These are phyloP conservation scores for Radiomyces spectabilis DNA, from an alignment of 192 early-diverging fungal species.

Conservation along the genomic window DNA sequence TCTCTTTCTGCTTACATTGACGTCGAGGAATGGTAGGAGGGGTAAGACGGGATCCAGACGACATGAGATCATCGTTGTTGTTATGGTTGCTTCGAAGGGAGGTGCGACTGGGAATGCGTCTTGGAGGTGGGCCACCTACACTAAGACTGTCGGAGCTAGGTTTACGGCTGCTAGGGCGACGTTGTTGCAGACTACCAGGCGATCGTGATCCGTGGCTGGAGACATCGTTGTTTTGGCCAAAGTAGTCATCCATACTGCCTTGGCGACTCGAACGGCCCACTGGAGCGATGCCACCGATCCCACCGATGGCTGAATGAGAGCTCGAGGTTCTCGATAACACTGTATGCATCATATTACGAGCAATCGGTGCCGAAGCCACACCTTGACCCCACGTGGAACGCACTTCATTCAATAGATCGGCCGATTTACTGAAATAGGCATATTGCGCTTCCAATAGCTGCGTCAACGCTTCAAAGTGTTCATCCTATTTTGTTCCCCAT, in stretches of 20 bases:
- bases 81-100: no score
- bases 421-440: constrained; percentile 11
- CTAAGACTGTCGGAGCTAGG: no score
- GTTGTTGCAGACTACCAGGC: no score
- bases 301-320: background rate
- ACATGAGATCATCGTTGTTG: no score
- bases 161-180: no score
- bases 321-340: no score
- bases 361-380: background rate
- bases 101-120: no score
- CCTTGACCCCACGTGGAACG: no score
- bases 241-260: background rate
- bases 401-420: constrained; percentile 3
- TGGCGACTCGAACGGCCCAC: background rate
- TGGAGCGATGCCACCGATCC: background rate
- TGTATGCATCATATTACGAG: background rate
- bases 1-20: background rate
- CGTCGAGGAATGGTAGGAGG: background rate
- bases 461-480: constrained; percentile 19
- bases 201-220: no score
- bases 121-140: no score
- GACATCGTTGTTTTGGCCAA: no score
- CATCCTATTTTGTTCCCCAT: constrained; percentile 14
- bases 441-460: constrained; percentile 24
- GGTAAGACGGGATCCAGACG: no score